Evolutionary conservation across 164 flowering plant genomes (phyloP).

Genomic region (Kingdonia uniflora): DNA sequence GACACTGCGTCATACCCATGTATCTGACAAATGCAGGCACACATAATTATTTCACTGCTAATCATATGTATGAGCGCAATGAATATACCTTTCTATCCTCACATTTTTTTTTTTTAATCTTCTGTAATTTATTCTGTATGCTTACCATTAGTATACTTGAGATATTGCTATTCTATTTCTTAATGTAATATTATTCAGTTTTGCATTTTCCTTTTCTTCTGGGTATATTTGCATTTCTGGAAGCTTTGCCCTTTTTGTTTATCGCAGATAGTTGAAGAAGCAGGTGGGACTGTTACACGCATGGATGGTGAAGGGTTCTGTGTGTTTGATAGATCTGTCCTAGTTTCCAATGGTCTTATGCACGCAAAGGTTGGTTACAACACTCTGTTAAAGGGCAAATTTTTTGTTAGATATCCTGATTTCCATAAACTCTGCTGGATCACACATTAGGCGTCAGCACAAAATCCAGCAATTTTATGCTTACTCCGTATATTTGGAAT

Average conservation of each 20-base stretch:
- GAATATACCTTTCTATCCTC: too few species aligned
- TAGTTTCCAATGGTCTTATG: conserved; percentile 75
- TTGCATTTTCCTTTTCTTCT: not conserved
- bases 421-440: too few species aligned
- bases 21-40: too few species aligned
- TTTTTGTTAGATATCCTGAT: not conserved
- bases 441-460: not conserved
- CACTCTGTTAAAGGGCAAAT: not conserved
- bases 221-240: not conserved
- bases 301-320: conserved; percentile 87
- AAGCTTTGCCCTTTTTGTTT: too few species aligned
- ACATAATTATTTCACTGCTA: too few species aligned
- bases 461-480: not conserved
- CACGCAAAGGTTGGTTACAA: conserved; percentile 54
- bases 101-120: too few species aligned
- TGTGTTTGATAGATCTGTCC: conserved; percentile 86
- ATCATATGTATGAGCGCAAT: too few species aligned
- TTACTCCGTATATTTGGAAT: not conserved
- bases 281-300: conserved; percentile 74
- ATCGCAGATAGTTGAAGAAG: conserved; percentile 91
- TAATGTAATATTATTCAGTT: not conserved
- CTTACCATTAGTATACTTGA: too few species aligned
- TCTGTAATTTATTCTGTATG: too few species aligned
- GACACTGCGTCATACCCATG: too few species aligned
- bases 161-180: not conserved